These are phyloP conservation scores for Magnusiomyces sp. DNA, from an alignment of 1,139 yeast genomes.

Conservation along the genomic window DNA sequence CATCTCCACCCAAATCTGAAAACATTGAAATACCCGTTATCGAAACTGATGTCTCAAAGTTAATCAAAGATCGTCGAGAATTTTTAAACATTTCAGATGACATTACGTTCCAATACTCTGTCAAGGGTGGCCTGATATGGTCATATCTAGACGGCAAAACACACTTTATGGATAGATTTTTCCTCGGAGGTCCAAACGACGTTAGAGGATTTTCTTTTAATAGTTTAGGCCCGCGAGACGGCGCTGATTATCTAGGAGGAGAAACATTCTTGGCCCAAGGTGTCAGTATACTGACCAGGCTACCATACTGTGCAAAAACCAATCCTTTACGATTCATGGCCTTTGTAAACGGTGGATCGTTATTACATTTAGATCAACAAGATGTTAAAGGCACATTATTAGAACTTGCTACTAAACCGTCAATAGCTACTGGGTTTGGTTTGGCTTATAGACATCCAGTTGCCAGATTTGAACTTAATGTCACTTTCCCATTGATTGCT, in stretches of 20 bases:
- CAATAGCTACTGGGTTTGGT: conserved; percentile 54
- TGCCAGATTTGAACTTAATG: conserved; percentile 86
- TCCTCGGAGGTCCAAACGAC: conserved; percentile 79
- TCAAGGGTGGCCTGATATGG: conserved; percentile 25
- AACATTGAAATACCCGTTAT: too few relatives aligned
- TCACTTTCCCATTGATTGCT: conserved; percentile 65
- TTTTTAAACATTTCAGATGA: conserved; percentile 9
- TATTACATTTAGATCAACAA: conserved; percentile 40
- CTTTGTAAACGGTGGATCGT: conserved; percentile 67
- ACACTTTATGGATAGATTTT: conserved; percentile 41
- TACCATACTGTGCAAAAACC: conserved; percentile 47
- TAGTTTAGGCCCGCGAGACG: conserved; percentile 81
- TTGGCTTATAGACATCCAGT: conserved; percentile 74
- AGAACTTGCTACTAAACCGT: conserved; percentile 29
- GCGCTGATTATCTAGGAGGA: conserved; percentile 58
- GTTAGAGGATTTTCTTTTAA: conserved; percentile 67
- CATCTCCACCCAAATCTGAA: neutral
- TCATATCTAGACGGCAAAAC: conserved; percentile 25
- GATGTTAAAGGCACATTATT: conserved; percentile 22
- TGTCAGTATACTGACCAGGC: conserved; percentile 50
- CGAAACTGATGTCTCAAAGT: neutral
- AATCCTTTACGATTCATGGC: conserved; percentile 62
- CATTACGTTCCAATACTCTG: conserved; percentile 17
- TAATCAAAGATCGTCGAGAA: conserved; percentile 3
- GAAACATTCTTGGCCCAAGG: conserved; percentile 69